phyloP scores from a whole-genome alignment of 1,284 basidiomycete species.

The Jaminaea rosea region DNA sequence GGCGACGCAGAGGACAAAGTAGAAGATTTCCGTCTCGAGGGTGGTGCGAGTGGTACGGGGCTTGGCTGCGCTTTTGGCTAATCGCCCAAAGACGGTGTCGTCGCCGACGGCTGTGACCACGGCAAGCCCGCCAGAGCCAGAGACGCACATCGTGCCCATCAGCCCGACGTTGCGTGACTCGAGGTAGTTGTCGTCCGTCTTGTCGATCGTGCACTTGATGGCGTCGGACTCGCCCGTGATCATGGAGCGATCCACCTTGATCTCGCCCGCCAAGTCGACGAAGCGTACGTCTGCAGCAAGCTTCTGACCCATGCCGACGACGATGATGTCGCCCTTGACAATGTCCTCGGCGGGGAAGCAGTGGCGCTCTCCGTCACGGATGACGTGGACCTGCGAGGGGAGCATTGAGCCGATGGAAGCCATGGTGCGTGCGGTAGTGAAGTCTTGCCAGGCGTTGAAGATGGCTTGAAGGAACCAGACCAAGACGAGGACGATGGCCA shows the following conservation, averaged over 20 bases:
- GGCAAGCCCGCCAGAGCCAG: slow-evolving; percentile 54
- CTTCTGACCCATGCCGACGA: slow-evolving; percentile 49
- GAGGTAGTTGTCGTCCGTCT: slow-evolving; percentile 53
- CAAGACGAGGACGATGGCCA: slow-evolving; percentile 48
- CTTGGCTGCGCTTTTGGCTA: slow-evolving; percentile 9
- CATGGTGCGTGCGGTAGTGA: slow-evolving; percentile 24
- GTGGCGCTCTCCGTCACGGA: slow-evolving; percentile 57
- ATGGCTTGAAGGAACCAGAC: slow-evolving; percentile 50
- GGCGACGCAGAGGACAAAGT: slow-evolving; percentile 51
- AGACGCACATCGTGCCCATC: slow-evolving; percentile 58
- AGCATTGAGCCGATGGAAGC: slow-evolving; percentile 55
- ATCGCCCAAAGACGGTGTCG: slow-evolving; percentile 54
- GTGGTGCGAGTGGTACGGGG: slow-evolving; percentile 52
- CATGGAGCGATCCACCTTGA: slow-evolving; percentile 58
- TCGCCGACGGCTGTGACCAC: slow-evolving; percentile 57
- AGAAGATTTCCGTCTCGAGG: slow-evolving; percentile 51
- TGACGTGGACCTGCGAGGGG: slow-evolving; percentile 54
- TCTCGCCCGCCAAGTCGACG: slow-evolving; percentile 51
- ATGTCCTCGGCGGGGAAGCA: slow-evolving; percentile 59
- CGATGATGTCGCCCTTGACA: slow-evolving; percentile 62
- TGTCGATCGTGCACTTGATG: slow-evolving; percentile 53
- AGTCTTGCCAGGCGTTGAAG: slow-evolving; percentile 52
- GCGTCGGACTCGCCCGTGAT: slow-evolving; percentile 58
- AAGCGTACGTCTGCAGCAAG: slow-evolving; percentile 52
- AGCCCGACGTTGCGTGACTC: slow-evolving; percentile 58